Base-by-base conservation (phyloP, 768 basidiomycete species). In the Boletus sp. region DNA sequence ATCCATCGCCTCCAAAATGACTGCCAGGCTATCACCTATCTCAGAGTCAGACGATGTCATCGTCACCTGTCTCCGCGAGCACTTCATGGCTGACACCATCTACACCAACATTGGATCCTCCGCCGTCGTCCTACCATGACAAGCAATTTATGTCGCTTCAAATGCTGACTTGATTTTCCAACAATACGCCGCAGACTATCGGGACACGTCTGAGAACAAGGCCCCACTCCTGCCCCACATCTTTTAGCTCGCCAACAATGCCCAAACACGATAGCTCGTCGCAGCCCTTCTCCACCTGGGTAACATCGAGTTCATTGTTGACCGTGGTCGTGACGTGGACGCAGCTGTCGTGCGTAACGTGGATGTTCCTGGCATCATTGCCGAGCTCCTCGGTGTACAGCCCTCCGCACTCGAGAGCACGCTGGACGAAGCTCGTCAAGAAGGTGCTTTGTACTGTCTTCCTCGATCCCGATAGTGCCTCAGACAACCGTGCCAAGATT, bases 381-480 rank as follows among this genome's bases (percentile, higher is more conserved):
- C 94, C 14, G 94, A 96, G 55, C 89, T 1, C 69, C 80, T 24
- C 3, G 24, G 24, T 24, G 24, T 24, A 24, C 24, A 24, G 24
- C 24, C 24, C 3, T 24, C 24, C 3, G 84, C 83, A 0, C 80
- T 98, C 18, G 94, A 96, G 70, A 80, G 79, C 3, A 81, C 90
- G 0, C 77, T 99, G 46, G 91, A 94, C 92, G 1, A 91, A 91
- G 71, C 77, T 98, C 54, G 84, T 98, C 68, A 90, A 93, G 72
- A 96, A 94, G 76, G 96, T 98, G 74, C 78, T 97, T 18, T 97
- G 94, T 72, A 96, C 94, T 0, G 87, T 97, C 29, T 97, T 98
- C 76, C 82, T 98, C 44, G 95, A 98, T 68, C 86, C 91, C 0
- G 96, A 98, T 67, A 91, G 91, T 50, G 93, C 96, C 3, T 87